phyloP scores from a whole-genome alignment of 768 basidiomycete species.

The Chalciporus chontae region DNA sequence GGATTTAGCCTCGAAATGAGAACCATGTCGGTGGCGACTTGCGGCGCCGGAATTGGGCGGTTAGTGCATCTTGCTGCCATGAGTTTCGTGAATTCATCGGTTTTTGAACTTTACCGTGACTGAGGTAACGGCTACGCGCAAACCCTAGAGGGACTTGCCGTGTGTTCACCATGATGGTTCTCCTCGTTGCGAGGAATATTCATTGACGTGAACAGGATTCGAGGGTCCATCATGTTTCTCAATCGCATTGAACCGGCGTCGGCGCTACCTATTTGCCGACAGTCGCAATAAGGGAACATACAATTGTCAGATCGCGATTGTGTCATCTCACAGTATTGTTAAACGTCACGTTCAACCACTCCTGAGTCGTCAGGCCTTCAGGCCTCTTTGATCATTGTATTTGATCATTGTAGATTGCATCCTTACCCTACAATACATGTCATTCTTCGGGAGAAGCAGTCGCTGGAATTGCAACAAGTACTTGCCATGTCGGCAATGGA shows the following conservation, averaged over 20 bases:
- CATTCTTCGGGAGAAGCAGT: constrained; percentile 1
- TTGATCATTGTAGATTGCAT: not conserved
- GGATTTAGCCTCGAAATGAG: not conserved
- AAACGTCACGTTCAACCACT: constrained; percentile 4
- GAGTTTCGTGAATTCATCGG: not conserved
- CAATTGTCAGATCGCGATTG: not conserved
- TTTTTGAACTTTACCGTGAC: not conserved
- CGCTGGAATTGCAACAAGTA: not conserved
- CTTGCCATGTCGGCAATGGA: not conserved
- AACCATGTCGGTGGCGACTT: not conserved
- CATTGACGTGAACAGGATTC: not conserved
- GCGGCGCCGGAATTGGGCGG: not conserved
- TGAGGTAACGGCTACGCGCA: not conserved
- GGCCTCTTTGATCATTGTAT: not conserved
- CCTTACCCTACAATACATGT: constrained; percentile 12
- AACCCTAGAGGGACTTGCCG: not conserved
- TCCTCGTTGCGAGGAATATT: not conserved
- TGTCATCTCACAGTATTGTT: no score
- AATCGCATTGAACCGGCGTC: constrained; percentile 3
- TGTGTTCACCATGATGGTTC: not conserved
- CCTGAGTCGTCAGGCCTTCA: not conserved
- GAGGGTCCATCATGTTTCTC: constrained; percentile 1
- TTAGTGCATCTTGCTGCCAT: not conserved
- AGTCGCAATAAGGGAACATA: not conserved
- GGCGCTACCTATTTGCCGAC: not conserved